These are phyloP conservation scores for Rhodotorula diobovata DNA, from an alignment of 768 basidiomycete genomes.

Conservation along the genomic window DNA sequence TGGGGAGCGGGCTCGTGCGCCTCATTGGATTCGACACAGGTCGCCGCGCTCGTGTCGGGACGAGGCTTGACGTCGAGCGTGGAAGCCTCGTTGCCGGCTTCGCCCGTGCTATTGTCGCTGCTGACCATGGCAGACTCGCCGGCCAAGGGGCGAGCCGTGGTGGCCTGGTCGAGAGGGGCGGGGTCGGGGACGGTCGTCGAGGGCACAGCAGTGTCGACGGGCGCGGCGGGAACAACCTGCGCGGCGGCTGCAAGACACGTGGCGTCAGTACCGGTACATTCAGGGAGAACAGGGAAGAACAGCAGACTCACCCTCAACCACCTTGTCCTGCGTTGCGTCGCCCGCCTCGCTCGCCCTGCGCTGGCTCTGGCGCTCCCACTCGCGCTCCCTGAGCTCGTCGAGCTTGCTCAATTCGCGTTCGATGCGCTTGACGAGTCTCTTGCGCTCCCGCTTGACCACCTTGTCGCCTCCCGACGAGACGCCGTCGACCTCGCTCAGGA, in stretches of 20 bases:
- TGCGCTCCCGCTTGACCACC: conserved; percentile 27
- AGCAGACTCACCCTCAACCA: neutral
- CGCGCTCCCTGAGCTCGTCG: conserved; percentile 21
- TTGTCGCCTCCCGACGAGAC: conserved; percentile 20
- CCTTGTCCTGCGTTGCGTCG: neutral
- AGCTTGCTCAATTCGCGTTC: conserved; percentile 26
- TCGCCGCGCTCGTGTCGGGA: too few relatives aligned
- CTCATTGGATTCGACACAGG: too few relatives aligned
- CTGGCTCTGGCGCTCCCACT: conserved; percentile 22
- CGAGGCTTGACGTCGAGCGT: too few relatives aligned
- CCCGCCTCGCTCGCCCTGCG: neutral
- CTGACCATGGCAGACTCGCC: too few relatives aligned
- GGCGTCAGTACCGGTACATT: neutral
- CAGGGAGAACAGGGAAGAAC: neutral
- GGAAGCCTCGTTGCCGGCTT: too few relatives aligned
- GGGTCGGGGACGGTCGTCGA: too few relatives aligned
- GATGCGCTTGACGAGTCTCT: conserved; percentile 23
- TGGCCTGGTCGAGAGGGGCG: too few relatives aligned
- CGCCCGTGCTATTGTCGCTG: too few relatives aligned
- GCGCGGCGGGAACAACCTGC: neutral
- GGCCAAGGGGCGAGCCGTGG: too few relatives aligned
- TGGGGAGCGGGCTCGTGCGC: neutral
- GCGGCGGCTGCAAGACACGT: neutral
- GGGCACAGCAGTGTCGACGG: neutral
- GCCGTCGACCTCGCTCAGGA: conserved; percentile 27